phyloP scores from a whole-genome alignment of 805 yeast species.

The Yamadazyma scolyti region DNA sequence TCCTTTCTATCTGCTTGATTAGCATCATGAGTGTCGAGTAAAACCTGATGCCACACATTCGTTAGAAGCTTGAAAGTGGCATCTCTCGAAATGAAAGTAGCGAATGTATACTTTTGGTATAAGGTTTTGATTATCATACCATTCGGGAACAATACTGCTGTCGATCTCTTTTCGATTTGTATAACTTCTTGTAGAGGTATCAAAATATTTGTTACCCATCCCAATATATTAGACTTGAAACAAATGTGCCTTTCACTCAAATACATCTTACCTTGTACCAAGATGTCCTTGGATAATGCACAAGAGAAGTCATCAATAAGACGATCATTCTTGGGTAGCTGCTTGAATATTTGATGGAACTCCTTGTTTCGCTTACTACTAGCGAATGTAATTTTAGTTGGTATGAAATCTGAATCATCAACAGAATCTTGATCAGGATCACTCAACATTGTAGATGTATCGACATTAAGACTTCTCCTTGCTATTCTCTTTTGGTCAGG shows the following conservation, averaged over 20 bases:
- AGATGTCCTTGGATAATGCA: constrained; percentile 62
- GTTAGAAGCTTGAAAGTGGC: constrained; percentile 47
- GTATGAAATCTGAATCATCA: no score
- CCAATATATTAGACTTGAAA: constrained; percentile 65
- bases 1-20: background rate
- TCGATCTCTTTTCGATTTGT: constrained; percentile 59
- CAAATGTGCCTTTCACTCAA: constrained; percentile 53
- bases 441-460: no score
- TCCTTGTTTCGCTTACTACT: constrained; percentile 53
- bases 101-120: constrained; percentile 61
- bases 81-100: constrained; percentile 63
- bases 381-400: constrained; percentile 32
- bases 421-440: constrained; percentile 9
- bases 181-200: constrained; percentile 61
- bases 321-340: constrained; percentile 46
- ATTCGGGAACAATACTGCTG: constrained; percentile 68
- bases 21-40: constrained; percentile 12
- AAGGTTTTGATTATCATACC: constrained; percentile 62
- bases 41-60: constrained; percentile 55
- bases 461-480: constrained; percentile 14
- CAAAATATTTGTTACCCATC: constrained; percentile 57
- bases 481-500: constrained; percentile 4
- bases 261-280: constrained; percentile 65
- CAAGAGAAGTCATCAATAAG: constrained; percentile 62
- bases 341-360: constrained; percentile 57